Evolutionary conservation across 2,329 filamentous ascomycete genomes (phyloP), one percentile per base, ranked within the genome.

Genomic region (Talaromyces sp.): DNA sequence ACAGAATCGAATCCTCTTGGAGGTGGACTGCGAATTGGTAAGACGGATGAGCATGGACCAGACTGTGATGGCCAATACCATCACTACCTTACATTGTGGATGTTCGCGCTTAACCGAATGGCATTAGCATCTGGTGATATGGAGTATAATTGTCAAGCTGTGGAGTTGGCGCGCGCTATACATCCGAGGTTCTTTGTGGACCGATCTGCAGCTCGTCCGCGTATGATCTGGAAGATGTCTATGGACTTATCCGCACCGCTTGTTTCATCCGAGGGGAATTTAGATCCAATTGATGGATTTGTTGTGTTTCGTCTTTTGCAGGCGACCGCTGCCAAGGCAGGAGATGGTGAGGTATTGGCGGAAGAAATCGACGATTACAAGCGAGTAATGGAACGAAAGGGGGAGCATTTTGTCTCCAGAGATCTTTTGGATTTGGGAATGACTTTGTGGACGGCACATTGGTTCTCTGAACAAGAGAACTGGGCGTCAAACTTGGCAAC

Each of bases 51-150:
- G 11, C 49, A 55, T 0, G 82, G 82, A 0, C 63, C 70, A 1
- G 82, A 85, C 47, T 73, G 77, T 7, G 83, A 86, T 63, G 82
- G 83, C 2, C 83, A 86, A 64, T 85, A 86, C 54, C 81, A 84
- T 58, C 83, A 85, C 60, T 85, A 85, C 57, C 70, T 85, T 17
- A 85, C 82, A 0, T 62, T 85, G 4, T 86, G 83, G 83, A 84
- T 85, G 82, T 85, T 84, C 63, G 82, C 82, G 2, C 72, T 86
- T 4, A 84, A 83, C 61, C 73, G 83, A 1, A 70, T 84, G 36
- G 73, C 79, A 0, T 55, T 78, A 32, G 82, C 80, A 2, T 75
- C 77, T 1, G 70, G 70, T 0, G 75, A 83, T 19, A 59, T 65
- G 9, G 60, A 54, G 7, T 85, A 78, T 56, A 84, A 84, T 55